Percentiles rank a stretch among this genome's conserved stretches.
Evolutionary conservation across 164 flowering plant species (phyloP).

Genomic region (Dillenia turbinata): DNA sequence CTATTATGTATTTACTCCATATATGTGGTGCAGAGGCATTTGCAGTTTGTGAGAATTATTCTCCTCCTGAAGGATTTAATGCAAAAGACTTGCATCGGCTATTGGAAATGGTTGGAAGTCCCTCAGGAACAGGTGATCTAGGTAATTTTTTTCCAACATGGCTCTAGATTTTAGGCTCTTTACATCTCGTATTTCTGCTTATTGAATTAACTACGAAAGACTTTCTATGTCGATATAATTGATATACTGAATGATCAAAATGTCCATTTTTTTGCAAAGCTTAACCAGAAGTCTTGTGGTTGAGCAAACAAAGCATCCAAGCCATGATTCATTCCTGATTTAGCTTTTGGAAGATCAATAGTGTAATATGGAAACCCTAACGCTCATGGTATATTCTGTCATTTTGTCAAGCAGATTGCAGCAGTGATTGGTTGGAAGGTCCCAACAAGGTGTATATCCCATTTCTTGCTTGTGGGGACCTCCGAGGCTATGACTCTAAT

Average conservation of each 20-base stretch:
- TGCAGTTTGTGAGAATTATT: constrained; percentile 94
- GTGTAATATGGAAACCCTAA: too few relatives aligned
- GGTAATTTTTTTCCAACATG: constrained; percentile 34
- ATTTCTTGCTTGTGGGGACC: constrained; percentile 95
- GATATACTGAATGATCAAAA: too few relatives aligned
- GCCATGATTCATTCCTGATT: too few relatives aligned
- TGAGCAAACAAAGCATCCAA: too few relatives aligned
- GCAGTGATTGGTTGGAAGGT: constrained; percentile 96
- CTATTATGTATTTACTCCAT: too few relatives aligned
- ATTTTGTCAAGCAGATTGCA: constrained; percentile 62
- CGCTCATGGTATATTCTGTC: too few relatives aligned
- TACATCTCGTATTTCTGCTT: too few relatives aligned
- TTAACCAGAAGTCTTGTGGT: too few relatives aligned
- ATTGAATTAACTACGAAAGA: too few relatives aligned
- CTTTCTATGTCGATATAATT: too few relatives aligned
- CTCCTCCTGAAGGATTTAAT: constrained; percentile 91
- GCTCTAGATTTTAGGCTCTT: neutral
- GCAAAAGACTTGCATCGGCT: constrained; percentile 82
- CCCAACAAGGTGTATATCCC: constrained; percentile 94
- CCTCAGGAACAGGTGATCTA: constrained; percentile 71
- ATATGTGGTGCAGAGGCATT: constrained; percentile 76
- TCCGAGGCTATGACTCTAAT: constrained; percentile 88
- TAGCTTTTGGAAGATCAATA: too few relatives aligned
- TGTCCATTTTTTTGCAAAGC: too few relatives aligned
- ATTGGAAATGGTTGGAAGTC: constrained; percentile 86